Base-by-base conservation (phyloP, 2,329 filamentous ascomycete genomes). In the Diaporthe ampelina region DNA sequence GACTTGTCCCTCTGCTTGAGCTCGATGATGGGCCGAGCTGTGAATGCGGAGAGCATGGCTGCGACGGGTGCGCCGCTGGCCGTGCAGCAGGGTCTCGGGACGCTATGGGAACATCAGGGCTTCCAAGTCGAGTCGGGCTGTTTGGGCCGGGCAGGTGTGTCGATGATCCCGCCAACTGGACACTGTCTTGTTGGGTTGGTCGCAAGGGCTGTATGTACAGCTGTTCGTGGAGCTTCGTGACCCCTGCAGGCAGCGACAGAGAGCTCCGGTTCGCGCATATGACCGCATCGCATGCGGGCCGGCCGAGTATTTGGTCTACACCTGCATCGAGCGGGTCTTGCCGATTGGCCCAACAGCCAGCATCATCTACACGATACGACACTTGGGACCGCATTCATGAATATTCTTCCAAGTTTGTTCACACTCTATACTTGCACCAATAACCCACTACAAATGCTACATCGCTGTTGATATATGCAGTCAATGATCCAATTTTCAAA, bases 11-110 rank as follows among this genome's bases (percentile, higher is more conserved):
- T 93, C 84, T 92, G 92, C 86, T 94, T 95, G 81, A 99, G 93
- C 94, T 99, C 97, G 88, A 98, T 94, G 83, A 99, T 96, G 77
- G 95, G 94, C 81, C 94, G 94, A 87, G 97, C 95, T 79, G 94
- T 97, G 86, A 99, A 99, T 82, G 97, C 97, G 85, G 96, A 97
- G 85, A 99, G 93, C 97, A 98, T 98, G 84, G 87, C 88, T 83
- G 81, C 78, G 78, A 80, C 83, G 59, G 52, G 59, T 70, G 56
- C 52, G 58, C 63, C 67, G 74, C 58, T 75, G 74, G 54, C 74
- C 73, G 72, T 70, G 74, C 74, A 75, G 74, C 74, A 61, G 74
- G 72, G 65, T n/a, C 24, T 40, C n/a, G 54, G 54, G 24, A 24
- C 45, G 72, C 68, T 74, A 74, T 63, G 68, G 61, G 74, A 56